Evolutionary conservation across 2,329 filamentous ascomycete genomes (phyloP).

Genomic region (Gnomoniopsis smithogilvyi): DNA sequence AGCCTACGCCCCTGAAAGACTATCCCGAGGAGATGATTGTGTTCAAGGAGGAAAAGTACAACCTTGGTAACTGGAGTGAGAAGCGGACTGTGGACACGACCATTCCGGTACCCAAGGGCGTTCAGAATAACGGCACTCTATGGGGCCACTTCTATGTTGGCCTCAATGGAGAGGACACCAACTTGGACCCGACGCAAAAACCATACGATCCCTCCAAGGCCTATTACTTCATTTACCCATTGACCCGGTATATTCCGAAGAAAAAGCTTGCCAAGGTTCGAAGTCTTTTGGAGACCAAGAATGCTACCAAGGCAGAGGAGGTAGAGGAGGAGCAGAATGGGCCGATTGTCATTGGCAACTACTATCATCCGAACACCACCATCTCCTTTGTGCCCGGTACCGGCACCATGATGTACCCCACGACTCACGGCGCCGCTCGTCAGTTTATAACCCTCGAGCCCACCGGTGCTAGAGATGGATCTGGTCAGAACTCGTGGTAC

Average conservation of each 20-base stretch:
- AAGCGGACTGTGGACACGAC: conserved; percentile 72
- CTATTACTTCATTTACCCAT: conserved; percentile 77
- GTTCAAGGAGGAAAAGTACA: conserved; percentile 76
- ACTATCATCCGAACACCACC: conserved; percentile 94
- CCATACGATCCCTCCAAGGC: conserved; percentile 73
- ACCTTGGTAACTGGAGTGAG: conserved; percentile 75
- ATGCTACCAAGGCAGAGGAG: conserved; percentile 43
- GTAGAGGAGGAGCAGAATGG: conserved; percentile 52
- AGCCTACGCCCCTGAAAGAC: conserved; percentile 63
- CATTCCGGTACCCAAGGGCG: conserved; percentile 72
- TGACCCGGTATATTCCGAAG: conserved; percentile 88
- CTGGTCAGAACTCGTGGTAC: conserved; percentile 91
- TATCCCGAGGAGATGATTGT: conserved; percentile 68
- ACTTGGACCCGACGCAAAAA: conserved; percentile 70
- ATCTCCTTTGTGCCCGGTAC: conserved; percentile 81
- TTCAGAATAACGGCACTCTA: conserved; percentile 89
- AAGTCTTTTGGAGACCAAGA: conserved; percentile 68
- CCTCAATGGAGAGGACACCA: conserved; percentile 59
- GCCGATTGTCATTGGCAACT: conserved; percentile 69
- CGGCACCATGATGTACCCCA: conserved; percentile 64
- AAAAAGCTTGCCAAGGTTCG: conserved; percentile 87
- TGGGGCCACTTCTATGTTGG: conserved; percentile 94
- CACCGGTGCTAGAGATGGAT: conserved; percentile 76
- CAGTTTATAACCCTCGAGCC: conserved; percentile 78
- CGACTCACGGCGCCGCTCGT: conserved; percentile 69